These are phyloP conservation scores for Monosporascus sp. DNA, from an alignment of 2,329 filamentous ascomycete genomes.

Conservation along the genomic window DNA sequence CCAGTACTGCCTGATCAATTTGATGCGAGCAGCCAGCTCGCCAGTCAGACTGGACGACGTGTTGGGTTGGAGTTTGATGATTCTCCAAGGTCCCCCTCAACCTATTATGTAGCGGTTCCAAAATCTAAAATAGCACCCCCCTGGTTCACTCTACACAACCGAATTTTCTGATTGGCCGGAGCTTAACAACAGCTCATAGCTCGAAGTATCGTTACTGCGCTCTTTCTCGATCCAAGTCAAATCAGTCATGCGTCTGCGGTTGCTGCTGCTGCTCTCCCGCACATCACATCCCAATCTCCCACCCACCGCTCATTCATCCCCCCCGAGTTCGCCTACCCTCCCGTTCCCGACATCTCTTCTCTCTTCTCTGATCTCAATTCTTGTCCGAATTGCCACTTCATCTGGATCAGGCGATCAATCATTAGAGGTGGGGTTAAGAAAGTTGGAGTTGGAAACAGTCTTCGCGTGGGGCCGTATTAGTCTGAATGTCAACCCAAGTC, in stretches of 20 bases:
- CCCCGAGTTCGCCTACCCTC: constrained; percentile 7
- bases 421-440: too few relatives aligned
- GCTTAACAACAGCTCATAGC: constrained; percentile 19
- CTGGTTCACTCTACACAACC: constrained; percentile 9
- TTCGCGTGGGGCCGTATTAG: constrained; percentile 1
- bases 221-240: constrained; percentile 17
- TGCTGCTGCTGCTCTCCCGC: background rate
- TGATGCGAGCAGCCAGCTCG: too few relatives aligned
- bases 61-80: background rate
- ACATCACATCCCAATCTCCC: constrained; percentile 15
- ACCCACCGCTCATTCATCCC: constrained; percentile 17
- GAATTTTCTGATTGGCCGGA: constrained; percentile 38
- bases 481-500: constrained; percentile 10
- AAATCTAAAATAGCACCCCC: constrained; percentile 21
- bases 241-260: constrained; percentile 19
- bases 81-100: constrained; percentile 2
- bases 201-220: constrained; percentile 8
- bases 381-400: constrained; percentile 6
- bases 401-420: background rate
- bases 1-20: too few relatives aligned
- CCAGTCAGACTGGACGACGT: background rate
- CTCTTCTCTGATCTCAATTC: constrained; percentile 22
- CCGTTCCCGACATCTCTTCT: constrained; percentile 10
- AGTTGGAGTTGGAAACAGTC: background rate
- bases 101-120: constrained; percentile 12